Conservation (phyloP, 371 early-diverging fungal species). For the Coemansia sp. region DNA sequence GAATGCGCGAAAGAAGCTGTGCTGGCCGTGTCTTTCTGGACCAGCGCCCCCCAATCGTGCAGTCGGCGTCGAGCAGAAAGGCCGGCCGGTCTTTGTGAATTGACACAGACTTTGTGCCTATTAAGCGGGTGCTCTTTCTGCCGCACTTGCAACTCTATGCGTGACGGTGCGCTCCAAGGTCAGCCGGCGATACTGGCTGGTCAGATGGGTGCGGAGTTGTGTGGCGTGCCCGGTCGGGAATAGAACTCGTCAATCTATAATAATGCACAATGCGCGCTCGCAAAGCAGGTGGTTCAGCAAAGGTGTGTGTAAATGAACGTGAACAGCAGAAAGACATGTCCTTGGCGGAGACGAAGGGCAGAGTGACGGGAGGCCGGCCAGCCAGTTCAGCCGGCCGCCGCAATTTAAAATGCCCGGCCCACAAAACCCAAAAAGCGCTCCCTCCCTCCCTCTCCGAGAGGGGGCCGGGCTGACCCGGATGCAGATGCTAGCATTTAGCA, state of each 20-base stretch:
- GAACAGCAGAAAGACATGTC: background rate
- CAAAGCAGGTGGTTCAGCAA: background rate
- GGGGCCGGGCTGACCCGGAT: background rate
- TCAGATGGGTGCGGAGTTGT: background rate
- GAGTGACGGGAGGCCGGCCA: background rate
- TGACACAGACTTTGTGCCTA: background rate
- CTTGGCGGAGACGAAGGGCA: background rate
- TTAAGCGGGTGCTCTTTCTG: constrained; percentile 2
- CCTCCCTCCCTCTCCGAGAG: background rate
- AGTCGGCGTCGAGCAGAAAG: constrained; percentile 8
- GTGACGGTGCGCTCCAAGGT: constrained; percentile 1
- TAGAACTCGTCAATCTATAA: constrained; percentile 2
- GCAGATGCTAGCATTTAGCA: constrained; percentile 8
- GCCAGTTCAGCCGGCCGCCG: constrained; percentile 1
- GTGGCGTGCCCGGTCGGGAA: constrained; percentile 2
- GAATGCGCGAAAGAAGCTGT: constrained; percentile 9
- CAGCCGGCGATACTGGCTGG: background rate
- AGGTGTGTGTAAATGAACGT: background rate
- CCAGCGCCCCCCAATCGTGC: constrained; percentile 9
- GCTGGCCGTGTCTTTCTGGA: constrained; percentile 13
- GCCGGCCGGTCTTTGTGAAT: constrained; percentile 15
- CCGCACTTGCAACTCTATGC: constrained; percentile 1
- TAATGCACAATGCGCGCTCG: constrained; percentile 1
- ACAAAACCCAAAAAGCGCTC: background rate
- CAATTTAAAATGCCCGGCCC: background rate